Evolutionary conservation across 805 yeast genomes (phyloP).

Genomic region (Wickerhamiella hasegawae): DNA sequence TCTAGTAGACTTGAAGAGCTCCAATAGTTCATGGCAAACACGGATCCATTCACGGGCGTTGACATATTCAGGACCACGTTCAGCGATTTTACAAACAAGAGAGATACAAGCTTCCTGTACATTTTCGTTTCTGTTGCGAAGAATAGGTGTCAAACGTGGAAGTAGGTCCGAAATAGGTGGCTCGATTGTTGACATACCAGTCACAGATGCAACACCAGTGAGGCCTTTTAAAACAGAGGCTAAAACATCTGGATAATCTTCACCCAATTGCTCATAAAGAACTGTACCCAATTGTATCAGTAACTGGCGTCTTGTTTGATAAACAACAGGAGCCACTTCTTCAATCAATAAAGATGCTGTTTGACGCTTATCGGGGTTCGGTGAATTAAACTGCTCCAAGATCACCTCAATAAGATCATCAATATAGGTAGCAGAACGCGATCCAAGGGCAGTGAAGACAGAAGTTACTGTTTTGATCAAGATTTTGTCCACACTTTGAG

Average conservation of each 20-base stretch:
- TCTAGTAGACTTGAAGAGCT: constrained; percentile 67
- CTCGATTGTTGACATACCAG: constrained; percentile 44
- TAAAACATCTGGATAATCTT: constrained; percentile 82
- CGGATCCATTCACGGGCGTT: constrained; percentile 97
- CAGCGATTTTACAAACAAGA: constrained; percentile 71
- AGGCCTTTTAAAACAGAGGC: constrained; percentile 73
- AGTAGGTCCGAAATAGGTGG: constrained; percentile 74
- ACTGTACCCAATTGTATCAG: constrained; percentile 56
- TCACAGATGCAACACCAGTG: constrained; percentile 39
- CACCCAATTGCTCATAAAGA: constrained; percentile 83
- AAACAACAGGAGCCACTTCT: constrained; percentile 48
- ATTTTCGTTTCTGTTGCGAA: constrained; percentile 72
- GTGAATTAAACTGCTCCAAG: constrained; percentile 56
- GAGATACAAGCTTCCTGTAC: constrained; percentile 75
- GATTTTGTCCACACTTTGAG: background rate
- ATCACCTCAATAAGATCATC: constrained; percentile 57
- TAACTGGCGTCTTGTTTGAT: constrained; percentile 46
- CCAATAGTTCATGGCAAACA: constrained; percentile 77
- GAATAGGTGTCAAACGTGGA: constrained; percentile 81
- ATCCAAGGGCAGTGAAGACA: constrained; percentile 44
- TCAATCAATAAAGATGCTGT: constrained; percentile 71
- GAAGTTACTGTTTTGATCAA: constrained; percentile 39
- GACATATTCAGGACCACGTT: constrained; percentile 60
- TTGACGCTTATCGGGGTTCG: constrained; percentile 55
- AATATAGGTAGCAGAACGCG: constrained; percentile 52